phyloP scores from a whole-genome alignment of 2,329 filamentous ascomycete species.

The Pseudogymnoascus sp. region DNA sequence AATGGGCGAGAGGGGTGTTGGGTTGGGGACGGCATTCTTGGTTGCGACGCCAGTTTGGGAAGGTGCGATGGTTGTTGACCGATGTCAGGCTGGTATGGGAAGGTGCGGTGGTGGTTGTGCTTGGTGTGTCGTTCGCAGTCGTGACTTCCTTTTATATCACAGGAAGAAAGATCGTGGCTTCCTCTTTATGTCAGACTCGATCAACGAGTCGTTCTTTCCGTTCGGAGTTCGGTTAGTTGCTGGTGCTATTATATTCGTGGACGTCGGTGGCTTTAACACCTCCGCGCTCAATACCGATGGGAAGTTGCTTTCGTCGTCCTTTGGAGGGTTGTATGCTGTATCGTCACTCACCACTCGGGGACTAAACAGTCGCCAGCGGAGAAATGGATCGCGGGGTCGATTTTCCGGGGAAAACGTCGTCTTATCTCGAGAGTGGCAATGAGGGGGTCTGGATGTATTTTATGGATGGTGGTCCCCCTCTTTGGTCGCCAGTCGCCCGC shows the following conservation, averaged over 20 bases:
- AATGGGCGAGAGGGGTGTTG: conserved; percentile 26
- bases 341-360: background rate
- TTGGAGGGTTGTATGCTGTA: background rate
- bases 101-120: background rate
- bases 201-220: background rate
- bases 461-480: background rate
- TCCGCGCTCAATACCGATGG: background rate
- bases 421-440: background rate
- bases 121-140: background rate
- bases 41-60: background rate
- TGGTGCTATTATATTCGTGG: background rate
- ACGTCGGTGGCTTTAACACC: background rate
- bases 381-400: too few relatives aligned
- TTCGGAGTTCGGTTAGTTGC: background rate
- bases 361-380: background rate
- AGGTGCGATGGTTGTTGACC: background rate
- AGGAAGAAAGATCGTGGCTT: background rate
- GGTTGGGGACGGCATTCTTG: conserved; percentile 20
- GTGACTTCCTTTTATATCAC: background rate
- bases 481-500: background rate
- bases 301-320: background rate
- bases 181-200: background rate
- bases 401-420: too few relatives aligned
- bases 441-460: background rate
- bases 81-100: background rate